Base-by-base conservation (phyloP, 2,329 filamentous ascomycete species). In the Xylariaceae sp. region DNA sequence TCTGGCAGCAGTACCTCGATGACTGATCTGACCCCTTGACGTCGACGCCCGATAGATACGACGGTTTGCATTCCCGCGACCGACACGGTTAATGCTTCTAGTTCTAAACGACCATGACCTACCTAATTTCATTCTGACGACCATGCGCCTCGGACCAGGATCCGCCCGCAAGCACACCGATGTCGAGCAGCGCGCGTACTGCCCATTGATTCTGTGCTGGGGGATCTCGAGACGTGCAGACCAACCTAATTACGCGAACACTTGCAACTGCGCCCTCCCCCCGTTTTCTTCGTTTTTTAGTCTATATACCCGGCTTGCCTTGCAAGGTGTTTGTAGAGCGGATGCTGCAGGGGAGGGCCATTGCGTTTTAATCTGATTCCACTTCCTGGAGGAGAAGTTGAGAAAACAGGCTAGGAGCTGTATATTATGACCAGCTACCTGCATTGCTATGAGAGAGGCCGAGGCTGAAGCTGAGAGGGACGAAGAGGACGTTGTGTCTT, bases 301-400 rank as follows among this genome's bases (percentile, higher is more conserved):
- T 56, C 45, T 56, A 59, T 64, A 64, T 64, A 64, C 61, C 60
- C 57, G 45, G 46, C 49, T 51, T 52, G 47, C 44, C 42, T 41
- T 43, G 46, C 27, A 40, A 46, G 52, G 51, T 52, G 50, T 57
- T 56, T 50, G 38, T 45, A 37, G 37, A n/a, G 45, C 35, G 37
- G 37, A 46, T 49, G 51, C 39, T 44, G 44, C 46, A 42, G 51
- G 52, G 53, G 51, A 55, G 52, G 49, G 45, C 40, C 37, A 39
- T 42, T 46, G 46, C 37, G 37, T 39, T 48, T 40, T 53, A 48
- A 45, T 50, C 46, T 41, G 36, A 41, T 46, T 50, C 42, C 44
- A 32, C 33, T 45, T 38, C 24, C 13, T 25, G 6, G 24, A 28
- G 24, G 24, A 26, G 24, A 26, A 14, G 24, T 14, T 26, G 24